Conservation (phyloP, 768 basidiomycete species). For the Termitomyces sp. region DNA sequence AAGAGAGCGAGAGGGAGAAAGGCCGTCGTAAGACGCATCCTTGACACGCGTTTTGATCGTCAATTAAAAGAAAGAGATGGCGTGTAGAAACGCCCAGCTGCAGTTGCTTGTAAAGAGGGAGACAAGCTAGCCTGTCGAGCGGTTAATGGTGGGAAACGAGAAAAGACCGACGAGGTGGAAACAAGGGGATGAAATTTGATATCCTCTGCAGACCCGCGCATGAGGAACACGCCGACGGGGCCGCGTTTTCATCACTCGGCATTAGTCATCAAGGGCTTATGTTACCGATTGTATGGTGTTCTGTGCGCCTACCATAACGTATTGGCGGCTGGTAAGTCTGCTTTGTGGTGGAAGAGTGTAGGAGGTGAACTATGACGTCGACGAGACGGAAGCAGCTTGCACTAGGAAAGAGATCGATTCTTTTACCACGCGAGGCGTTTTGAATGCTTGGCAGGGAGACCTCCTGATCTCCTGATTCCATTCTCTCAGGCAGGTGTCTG, state of each 20-base stretch:
- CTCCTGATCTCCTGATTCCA: not conserved
- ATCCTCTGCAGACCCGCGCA: constrained; percentile 3
- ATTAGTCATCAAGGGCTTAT: constrained; percentile 15
- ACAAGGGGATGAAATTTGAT: constrained; percentile 5
- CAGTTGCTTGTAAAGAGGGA: not conserved
- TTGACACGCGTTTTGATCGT: constrained; percentile 1
- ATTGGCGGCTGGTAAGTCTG: not conserved
- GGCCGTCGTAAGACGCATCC: constrained; percentile 19
- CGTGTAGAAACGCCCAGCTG: not conserved
- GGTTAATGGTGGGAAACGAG: not conserved
- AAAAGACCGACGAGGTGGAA: constrained; percentile 1
- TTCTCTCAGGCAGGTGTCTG: not conserved
- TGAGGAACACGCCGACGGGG: constrained; percentile 3
- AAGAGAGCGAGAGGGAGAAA: constrained; percentile 24
- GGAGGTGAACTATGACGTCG: constrained; percentile 4
- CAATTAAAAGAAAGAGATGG: not conserved
- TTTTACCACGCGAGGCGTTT: constrained; percentile 1
- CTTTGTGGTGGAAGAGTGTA: not conserved
- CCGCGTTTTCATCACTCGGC: constrained; percentile 12
- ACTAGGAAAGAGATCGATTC: not conserved
- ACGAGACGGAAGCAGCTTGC: not conserved
- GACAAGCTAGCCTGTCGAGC: constrained; percentile 1
- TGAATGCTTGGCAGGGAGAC: constrained; percentile 7
- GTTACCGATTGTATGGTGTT: not conserved
- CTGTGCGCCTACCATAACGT: not conserved